phyloP scores from a whole-genome alignment of 2,329 filamentous ascomycete genomes.

The Dryadomyces quercivorus region DNA sequence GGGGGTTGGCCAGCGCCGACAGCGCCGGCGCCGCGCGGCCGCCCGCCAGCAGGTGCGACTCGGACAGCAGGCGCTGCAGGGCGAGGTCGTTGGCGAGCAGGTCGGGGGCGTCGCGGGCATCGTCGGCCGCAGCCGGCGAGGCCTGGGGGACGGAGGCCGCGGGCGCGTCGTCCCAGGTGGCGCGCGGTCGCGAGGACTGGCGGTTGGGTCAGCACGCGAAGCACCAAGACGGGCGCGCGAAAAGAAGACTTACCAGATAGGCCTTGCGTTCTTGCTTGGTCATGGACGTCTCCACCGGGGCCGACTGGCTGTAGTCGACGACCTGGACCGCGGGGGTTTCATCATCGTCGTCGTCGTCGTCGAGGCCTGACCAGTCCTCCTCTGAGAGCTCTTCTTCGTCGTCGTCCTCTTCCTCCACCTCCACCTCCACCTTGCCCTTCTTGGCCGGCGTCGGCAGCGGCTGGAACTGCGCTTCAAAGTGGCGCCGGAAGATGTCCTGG shows the following conservation, averaged over 20 bases:
- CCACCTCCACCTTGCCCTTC: background rate
- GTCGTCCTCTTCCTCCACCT: constrained; percentile 18
- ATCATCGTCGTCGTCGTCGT: constrained; percentile 28
- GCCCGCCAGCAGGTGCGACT: constrained; percentile 73
- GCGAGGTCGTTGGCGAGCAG: constrained; percentile 87
- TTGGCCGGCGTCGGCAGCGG: constrained; percentile 39
- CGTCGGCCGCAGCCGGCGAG: no score
- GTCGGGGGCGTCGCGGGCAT: constrained; percentile 46
- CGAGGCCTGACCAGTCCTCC: constrained; percentile 17
- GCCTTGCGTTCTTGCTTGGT: constrained; percentile 61
- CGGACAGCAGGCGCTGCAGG: constrained; percentile 76
- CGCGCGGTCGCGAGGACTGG: constrained; percentile 38
- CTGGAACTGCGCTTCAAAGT: constrained; percentile 82
- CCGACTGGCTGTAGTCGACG: constrained; percentile 40
- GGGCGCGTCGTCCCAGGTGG: constrained; percentile 4
- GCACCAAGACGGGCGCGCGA: background rate
- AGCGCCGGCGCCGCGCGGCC: constrained; percentile 17
- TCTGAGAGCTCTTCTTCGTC: constrained; percentile 7
- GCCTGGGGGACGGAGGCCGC: constrained; percentile 30
- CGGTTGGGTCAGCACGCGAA: no score
- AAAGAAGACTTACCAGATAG: background rate
- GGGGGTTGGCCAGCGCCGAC: constrained; percentile 19
- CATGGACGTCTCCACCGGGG: constrained; percentile 23
- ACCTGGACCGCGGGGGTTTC: constrained; percentile 40
- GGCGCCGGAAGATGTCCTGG: constrained; percentile 64